Evolutionary conservation across 2,329 filamentous ascomycete genomes (phyloP), one percentile per base, ranked within the genome.

Genomic region (Stagonosporopsis vannaccii): DNA sequence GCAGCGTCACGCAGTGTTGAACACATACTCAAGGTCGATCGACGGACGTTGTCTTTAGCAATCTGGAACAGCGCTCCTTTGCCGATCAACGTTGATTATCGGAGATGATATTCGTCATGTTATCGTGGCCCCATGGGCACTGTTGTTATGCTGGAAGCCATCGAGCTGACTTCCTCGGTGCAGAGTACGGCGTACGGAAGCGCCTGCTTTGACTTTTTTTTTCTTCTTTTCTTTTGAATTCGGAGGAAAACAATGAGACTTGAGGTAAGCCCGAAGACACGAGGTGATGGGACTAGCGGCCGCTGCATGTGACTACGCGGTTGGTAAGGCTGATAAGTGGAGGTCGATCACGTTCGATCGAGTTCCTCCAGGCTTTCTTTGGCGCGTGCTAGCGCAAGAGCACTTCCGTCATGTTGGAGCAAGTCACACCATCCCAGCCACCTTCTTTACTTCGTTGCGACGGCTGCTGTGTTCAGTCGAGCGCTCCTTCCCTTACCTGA

Each of bases 271-370:
- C 30, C 17, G 20, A 20, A 13, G 30, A 43, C 36, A 22, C 41
- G 28, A 41, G 28, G 15, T 25, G 40, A 33, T 35, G 20, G 20
- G 15, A 22, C 35, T 55, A 55, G 52, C 52, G 52, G 26, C 51
- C 15, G 51, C 8, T 44, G 47, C 52, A 56, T 56, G 52, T 56
- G 52, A 51, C 52, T 26, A 39, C 52, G 52, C 41, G 46, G 44
- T 30, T 37, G 40, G 36, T 58, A 65, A 57, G 62, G 64, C 60
- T 67, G 62, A 61, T 59, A 60, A 60, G 49, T 56, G 57, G 54
- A 37, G 33, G 39, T 47, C 66, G 65, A 69, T 64, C 62, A 59
- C 56, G 56, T 69, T 69, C 66, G 56, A 69, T 61, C 30, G 25
- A 33, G 25, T 67, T 68, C 62, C 56, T 33, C 39, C 17, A 19